Evolutionary conservation across 1,284 basidiomycete species (phyloP).

Genomic region (Wallemia ichthyophaga): DNA sequence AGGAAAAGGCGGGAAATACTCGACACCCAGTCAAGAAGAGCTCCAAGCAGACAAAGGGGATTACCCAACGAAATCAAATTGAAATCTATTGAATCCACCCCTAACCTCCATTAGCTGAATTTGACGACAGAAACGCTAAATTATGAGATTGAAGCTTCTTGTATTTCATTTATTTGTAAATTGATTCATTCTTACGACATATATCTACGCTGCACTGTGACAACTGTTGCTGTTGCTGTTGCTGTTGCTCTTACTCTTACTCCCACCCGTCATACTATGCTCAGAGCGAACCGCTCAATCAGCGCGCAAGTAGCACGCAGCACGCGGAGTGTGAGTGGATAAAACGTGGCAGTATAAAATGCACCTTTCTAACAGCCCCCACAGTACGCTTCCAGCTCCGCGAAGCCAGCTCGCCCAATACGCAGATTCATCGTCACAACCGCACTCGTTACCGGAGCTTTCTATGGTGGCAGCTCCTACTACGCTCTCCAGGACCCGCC

Average conservation of each 20-base stretch:
- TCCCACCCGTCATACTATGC: no score
- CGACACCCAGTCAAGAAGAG: not conserved
- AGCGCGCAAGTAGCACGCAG: not conserved
- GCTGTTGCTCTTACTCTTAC: no score
- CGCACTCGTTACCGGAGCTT: constrained; percentile 17
- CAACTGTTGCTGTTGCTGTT: no score
- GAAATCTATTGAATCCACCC: no score
- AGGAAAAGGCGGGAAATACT: not conserved
- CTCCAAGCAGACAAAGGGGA: not conserved
- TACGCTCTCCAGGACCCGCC: constrained; percentile 35
- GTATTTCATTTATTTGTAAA: not conserved
- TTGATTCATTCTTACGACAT: not conserved
- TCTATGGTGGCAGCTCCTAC: constrained; percentile 48
- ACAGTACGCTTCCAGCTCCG: not conserved
- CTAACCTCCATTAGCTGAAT: no score
- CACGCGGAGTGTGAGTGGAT: not conserved
- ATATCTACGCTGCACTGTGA: no score
- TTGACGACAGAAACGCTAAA: no score
- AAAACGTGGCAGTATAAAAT: not conserved
- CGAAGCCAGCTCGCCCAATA: constrained; percentile 7
- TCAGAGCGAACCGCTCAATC: not conserved
- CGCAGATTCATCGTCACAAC: constrained; percentile 17
- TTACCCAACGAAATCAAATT: not conserved
- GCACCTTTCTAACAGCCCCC: not conserved
- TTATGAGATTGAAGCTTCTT: no score